Percentiles rank a stretch among this genome's conserved stretches.
phyloP scores from a whole-genome alignment of 1,284 basidiomycete species.

The Moesziomyces globuligerus region DNA sequence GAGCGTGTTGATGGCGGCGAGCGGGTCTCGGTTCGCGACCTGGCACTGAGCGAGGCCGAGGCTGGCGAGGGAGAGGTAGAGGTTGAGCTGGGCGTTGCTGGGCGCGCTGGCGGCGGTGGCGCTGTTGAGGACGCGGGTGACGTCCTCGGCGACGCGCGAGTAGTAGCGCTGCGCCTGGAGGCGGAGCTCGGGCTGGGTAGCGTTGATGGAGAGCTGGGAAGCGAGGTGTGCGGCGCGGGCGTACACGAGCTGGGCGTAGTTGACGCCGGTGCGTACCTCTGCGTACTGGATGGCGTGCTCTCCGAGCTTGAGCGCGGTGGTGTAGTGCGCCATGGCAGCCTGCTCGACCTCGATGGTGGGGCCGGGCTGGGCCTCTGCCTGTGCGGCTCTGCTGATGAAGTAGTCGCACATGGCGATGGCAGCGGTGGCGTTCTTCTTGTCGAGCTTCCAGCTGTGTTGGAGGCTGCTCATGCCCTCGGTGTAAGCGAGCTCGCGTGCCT shows the following conservation, averaged over 20 bases:
- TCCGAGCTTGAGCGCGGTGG: slow-evolving; percentile 61
- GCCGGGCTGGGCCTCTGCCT: slow-evolving; percentile 26
- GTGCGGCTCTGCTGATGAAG: slow-evolving; percentile 51
- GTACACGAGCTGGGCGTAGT: slow-evolving; percentile 58
- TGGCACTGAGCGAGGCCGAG: slow-evolving; percentile 65
- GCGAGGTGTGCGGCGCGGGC: slow-evolving; percentile 61
- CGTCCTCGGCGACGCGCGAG: slow-evolving; percentile 53
- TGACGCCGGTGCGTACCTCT: slow-evolving; percentile 52
- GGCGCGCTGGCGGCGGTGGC: slow-evolving; percentile 11
- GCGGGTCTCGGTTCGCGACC: slow-evolving; percentile 50
- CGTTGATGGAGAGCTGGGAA: slow-evolving; percentile 50
- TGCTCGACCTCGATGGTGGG: slow-evolving; percentile 21
- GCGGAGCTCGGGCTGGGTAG: slow-evolving; percentile 47
- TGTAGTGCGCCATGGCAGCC: slow-evolving; percentile 46
- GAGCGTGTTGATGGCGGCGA: slow-evolving; percentile 60
- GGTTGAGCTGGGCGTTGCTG: slow-evolving; percentile 37
- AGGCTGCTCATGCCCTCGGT: slow-evolving; percentile 59
- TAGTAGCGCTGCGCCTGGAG: slow-evolving; percentile 60
- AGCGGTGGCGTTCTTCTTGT: slow-evolving; percentile 63
- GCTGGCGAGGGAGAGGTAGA: slow-evolving; percentile 55
- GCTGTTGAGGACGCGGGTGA: slow-evolving; percentile 35
- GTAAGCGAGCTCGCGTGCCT: slow-evolving; percentile 58
- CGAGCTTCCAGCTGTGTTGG: slow-evolving; percentile 61
- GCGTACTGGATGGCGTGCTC: slow-evolving; percentile 66
- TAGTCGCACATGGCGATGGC: slow-evolving; percentile 61